Base-by-base conservation (phyloP, 371 early-diverging fungal genomes). In the Blakeslea trispora region DNA sequence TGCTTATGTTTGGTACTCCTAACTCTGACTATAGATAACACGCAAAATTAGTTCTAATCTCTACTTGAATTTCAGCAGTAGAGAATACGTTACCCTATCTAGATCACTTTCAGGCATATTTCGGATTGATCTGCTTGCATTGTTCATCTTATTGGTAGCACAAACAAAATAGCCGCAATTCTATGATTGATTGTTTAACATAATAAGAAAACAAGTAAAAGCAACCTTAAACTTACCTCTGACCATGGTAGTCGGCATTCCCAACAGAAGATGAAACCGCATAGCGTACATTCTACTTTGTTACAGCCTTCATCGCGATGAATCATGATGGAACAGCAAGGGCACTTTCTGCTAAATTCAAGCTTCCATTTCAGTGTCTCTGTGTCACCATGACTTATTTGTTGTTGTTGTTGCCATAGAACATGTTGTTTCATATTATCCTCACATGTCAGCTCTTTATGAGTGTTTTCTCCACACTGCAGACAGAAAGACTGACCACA, bases 281-380 rank as follows among this genome's bases (percentile, higher is more conserved):
- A 88, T 21, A 77, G 72, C 45, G 83, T 71, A 46, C 88, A 88
- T 31, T 89, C 87, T 0, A 88, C 83, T 58, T 87, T 85, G 62
- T 88, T 87, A 58, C 88, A 88, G 9, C 88, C 88, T 52, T 88
- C 88, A 53, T 88, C 88, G 11, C 88, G 69, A 40, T 86, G 78
- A 41, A 88, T 88, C 55, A 88, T 63, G 35, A 87, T 82, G 44
- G 72, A 81, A 57, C 88, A 88, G 47, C 77, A 72, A 4, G 88
- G 88, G 55, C 88, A 88, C 23, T 68, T 55, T 50, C 76, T 80
- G 42, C 82, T 76, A 52, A 49, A 41, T 65, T 58, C 55, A 5
- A 83, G 45, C 53, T 83, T 71, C 89, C 83, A 77, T 64, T 73
- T 61, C 34, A 77, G 10, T 40, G 71, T 64, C 64, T 77, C 71